These are phyloP conservation scores for Talaromyces adpressus DNA, from an alignment of 495 filamentous ascomycete genomes.

Conservation along the genomic window DNA sequence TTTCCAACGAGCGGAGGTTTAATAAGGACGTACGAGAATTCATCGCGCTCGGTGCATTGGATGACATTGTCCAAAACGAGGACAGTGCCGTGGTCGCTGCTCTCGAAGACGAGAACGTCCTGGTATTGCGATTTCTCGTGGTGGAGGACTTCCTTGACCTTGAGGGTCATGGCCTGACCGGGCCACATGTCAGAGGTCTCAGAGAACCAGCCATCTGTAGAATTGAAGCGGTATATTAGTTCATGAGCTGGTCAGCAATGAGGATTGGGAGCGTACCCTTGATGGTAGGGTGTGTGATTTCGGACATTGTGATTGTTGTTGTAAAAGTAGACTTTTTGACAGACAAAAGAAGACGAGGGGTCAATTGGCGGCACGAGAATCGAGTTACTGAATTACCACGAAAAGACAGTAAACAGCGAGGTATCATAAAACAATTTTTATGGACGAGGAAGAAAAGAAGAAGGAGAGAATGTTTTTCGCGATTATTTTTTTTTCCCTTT, in stretches of 20 bases:
- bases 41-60: constrained; percentile 95
- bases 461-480: constrained; percentile 11
- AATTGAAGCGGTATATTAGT: background rate
- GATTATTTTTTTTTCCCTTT: constrained; percentile 10
- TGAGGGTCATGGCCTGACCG: constrained; percentile 97
- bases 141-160: constrained; percentile 94
- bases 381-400: background rate
- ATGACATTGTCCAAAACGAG: constrained; percentile 99
- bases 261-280: constrained; percentile 37
- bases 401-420: background rate
- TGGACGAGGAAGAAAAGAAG: constrained; percentile 8
- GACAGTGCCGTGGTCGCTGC: constrained; percentile 90
- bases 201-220: constrained; percentile 93
- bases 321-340: background rate
- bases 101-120: constrained; percentile 97
- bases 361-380: constrained; percentile 2
- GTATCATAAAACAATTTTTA: background rate
- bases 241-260: too few relatives aligned
- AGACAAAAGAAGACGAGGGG: background rate
- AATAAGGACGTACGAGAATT: constrained; percentile 64
- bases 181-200: constrained; percentile 98
- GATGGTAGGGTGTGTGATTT: constrained; percentile 54
- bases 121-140: constrained; percentile 99
- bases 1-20: background rate
- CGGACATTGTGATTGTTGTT: constrained; percentile 33